These are phyloP conservation scores for Mycena indigotica DNA, from an alignment of 768 basidiomycete genomes.

Conservation along the genomic window DNA sequence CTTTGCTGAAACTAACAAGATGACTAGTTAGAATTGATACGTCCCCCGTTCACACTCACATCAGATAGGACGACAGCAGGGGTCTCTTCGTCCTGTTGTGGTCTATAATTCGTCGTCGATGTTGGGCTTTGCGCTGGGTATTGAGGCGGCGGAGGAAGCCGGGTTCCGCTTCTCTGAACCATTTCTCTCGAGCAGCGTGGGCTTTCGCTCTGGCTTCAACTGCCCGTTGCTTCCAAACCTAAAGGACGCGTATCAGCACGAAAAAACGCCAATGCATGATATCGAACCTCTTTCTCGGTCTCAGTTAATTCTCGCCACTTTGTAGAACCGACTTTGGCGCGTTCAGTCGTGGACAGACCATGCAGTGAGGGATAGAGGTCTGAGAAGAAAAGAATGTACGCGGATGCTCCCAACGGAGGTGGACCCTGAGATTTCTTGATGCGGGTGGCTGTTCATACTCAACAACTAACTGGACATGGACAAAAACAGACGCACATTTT, in stretches of 20 bases:
- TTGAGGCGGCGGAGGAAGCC: slow-evolving; percentile 23
- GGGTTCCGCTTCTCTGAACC: slow-evolving; percentile 20
- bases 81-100: neutral
- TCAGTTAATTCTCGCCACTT: neutral
- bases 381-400: neutral
- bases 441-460: neutral
- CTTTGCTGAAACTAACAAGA: neutral
- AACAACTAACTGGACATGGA: too few relatives aligned
- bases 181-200: slow-evolving; percentile 11
- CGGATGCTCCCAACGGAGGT: neutral
- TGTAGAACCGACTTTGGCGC: too few relatives aligned
- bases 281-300: neutral
- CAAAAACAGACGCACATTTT: too few relatives aligned
- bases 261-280: neutral
- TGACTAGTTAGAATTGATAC: neutral
- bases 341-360: too few relatives aligned
- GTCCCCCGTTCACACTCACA: neutral
- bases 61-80: neutral
- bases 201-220: neutral
- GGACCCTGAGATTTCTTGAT: neutral
- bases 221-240: slow-evolving; percentile 2
- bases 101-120: neutral
- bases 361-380: too few relatives aligned
- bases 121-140: slow-evolving; percentile 3
- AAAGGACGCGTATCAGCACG: neutral